These are phyloP conservation scores for Solanum sitiens DNA, from an alignment of 257 asterid species.

Conservation along the genomic window DNA sequence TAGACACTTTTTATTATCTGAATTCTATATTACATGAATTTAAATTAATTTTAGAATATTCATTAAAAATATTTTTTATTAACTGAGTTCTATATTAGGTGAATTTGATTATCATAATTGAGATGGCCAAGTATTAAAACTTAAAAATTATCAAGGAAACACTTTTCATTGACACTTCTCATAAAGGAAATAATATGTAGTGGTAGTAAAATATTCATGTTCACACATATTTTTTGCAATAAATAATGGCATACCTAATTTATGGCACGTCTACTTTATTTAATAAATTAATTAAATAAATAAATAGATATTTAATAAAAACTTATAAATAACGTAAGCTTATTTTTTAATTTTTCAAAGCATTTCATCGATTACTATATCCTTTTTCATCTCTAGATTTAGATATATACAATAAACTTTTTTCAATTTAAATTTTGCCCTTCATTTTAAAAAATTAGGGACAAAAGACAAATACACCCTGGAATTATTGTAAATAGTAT, in stretches of 20 bases:
- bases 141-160: neutral
- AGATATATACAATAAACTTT: too few relatives aligned
- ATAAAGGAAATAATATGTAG: neutral
- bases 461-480: too few relatives aligned
- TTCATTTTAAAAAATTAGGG: too few relatives aligned
- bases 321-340: neutral
- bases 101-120: neutral
- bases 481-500: too few relatives aligned
- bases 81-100: neutral
- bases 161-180: too few relatives aligned
- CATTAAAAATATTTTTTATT: too few relatives aligned
- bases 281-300: neutral
- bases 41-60: neutral
- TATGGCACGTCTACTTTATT: neutral
- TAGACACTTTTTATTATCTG: too few relatives aligned
- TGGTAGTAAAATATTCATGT: neutral
- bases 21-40: neutral
- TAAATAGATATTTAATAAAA: neutral
- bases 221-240: neutral
- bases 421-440: neutral
- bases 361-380: neutral
- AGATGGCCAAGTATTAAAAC: neutral
- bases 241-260: neutral
- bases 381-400: neutral
- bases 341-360: neutral